Percentiles rank a stretch among this genome's conserved stretches.
phyloP scores from a whole-genome alignment of 306 rosid species.

The Prunus fruticosa region DNA sequence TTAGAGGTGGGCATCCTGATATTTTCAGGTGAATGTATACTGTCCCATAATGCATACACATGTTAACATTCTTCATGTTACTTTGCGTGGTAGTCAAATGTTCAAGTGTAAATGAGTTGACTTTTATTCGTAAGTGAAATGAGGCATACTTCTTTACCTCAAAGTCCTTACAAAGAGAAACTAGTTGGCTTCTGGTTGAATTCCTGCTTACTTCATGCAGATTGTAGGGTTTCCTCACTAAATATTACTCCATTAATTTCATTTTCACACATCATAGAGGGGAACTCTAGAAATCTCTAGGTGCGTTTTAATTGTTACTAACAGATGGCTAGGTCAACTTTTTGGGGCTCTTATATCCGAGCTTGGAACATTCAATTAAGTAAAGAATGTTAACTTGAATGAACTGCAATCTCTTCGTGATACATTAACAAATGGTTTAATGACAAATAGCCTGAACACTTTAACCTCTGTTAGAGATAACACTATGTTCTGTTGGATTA shows the following conservation, averaged over 20 bases:
- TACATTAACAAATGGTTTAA: not conserved
- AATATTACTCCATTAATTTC: not conserved
- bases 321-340: not conserved
- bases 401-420: not conserved
- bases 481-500: no score
- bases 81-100: no score
- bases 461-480: not conserved
- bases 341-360: not conserved
- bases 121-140: no score
- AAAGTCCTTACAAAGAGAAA: no score
- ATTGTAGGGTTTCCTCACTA: not conserved
- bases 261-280: not conserved
- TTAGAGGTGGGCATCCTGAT: not conserved
- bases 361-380: not conserved
- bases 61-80: not conserved
- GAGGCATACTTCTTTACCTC: no score
- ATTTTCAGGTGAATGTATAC: conserved; percentile 30
- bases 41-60: not conserved
- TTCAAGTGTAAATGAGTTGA: no score
- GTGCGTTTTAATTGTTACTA: not conserved
- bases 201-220: not conserved
- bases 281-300: not conserved
- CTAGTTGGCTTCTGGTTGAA: not conserved
- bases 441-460: not conserved
- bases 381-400: not conserved